Evolutionary conservation across 371 early-diverging fungal genomes (phyloP), one percentile per base, ranked within the genome.

Genomic region (Rhizopus sp.): DNA sequence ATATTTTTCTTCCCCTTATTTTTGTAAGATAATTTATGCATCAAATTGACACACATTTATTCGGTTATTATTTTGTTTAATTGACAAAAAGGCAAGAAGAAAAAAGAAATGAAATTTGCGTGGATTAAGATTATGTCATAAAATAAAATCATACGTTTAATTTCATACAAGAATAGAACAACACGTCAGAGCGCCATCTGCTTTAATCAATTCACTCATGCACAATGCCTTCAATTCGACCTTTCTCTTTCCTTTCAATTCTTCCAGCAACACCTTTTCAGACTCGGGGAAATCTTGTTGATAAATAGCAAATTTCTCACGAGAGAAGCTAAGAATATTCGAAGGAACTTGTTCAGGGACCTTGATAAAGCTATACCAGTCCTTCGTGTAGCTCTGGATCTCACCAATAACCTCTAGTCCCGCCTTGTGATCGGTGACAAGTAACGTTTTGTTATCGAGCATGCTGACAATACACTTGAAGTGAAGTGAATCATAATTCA

Each of bases 191-290:
- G 70, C 62, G 0, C 74, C 68, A 41, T 73, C 74, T 12, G 68
- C 68, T 31, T 70, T 68, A 42, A 73, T 70, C 3, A 73, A 51
- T 52, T 73, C 68, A 49, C 68, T 62, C 73, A 73, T 73, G 41
- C 62, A 51, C 29, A 70, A 40, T 31, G 62, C 44, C n/a, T 63
- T 35, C 1, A 73, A 15, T 49, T 54, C 15, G 0, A 51, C 37
- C 3, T 63, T 63, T 10, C 61, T 53, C 37, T 55, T 49, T 3
- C 47, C 12, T 23, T 56, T 45, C 12, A 67, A 38, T 39, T 58
- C 61, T 2, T 56, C 40, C 7, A 48, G n/a, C 8, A 73, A 29
- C 1, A 73, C 55, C 8, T 47, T 52, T 34, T 56, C 63, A n/a
- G 63, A 59, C 16, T 57, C 46, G 7, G 68, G 58, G 50, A 64